A percentile compares a stretch with the other conserved stretches of the same genome.
These are phyloP conservation scores for Thalassiosira livingstoniorum DNA, from an alignment of 352 stramenopile species.

Conservation along the genomic window DNA sequence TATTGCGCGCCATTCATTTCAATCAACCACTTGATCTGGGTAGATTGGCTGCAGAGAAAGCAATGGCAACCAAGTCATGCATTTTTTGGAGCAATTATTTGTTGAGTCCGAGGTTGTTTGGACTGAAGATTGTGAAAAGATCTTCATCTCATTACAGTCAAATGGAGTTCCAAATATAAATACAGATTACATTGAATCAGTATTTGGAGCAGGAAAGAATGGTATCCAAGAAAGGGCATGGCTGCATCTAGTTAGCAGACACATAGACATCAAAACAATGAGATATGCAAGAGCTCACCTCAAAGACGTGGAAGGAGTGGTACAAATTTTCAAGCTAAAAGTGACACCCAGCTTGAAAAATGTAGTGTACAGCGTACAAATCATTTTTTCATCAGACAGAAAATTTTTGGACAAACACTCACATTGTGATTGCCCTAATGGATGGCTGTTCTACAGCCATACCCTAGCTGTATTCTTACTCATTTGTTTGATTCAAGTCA, in stretches of 20 bases:
- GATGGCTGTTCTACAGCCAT: slow-evolving; percentile 29
- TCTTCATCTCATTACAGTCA: background rate
- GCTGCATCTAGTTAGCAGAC: slow-evolving; percentile 13
- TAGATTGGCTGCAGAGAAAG: background rate
- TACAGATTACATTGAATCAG: slow-evolving; percentile 9
- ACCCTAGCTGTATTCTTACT: slow-evolving; percentile 17
- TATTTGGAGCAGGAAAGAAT: slow-evolving; percentile 36
- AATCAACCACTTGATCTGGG: slow-evolving; percentile 25
- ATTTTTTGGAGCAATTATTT: slow-evolving; percentile 12
- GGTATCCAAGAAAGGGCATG: slow-evolving; percentile 27
- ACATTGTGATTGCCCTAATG: slow-evolving; percentile 29
- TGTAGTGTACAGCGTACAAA: slow-evolving; percentile 22
- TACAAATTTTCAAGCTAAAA: slow-evolving; percentile 24
- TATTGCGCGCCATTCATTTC: background rate
- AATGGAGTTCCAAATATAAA: slow-evolving; percentile 1
- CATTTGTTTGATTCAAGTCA: slow-evolving; percentile 11
- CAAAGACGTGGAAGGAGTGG: background rate
- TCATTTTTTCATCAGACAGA: slow-evolving; percentile 2
- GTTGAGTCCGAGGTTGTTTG: slow-evolving; percentile 13
- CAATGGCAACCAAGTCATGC: slow-evolving; percentile 9
- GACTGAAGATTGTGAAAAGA: slow-evolving; percentile 1
- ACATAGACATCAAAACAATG: slow-evolving; percentile 29
- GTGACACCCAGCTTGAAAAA: slow-evolving; percentile 40
- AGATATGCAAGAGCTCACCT: slow-evolving; percentile 3
- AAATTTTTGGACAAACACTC: slow-evolving; percentile 16